Evolutionary conservation across 192 early-diverging fungal species (phyloP).

Genomic region (Anaeromyces robustus): DNA sequence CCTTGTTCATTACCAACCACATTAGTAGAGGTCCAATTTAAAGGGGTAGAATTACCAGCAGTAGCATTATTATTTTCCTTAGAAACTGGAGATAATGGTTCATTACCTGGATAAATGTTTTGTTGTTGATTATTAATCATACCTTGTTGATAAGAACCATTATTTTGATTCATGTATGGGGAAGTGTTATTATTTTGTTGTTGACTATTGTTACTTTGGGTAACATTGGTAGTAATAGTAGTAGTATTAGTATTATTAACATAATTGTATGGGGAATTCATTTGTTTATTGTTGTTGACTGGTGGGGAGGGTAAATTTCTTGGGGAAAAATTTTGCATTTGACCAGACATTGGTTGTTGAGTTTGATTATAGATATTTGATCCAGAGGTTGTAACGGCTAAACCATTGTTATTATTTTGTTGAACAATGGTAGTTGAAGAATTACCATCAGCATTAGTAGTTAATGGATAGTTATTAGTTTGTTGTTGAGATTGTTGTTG

Average conservation of each 20-base stretch:
- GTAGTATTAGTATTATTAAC: neutral
- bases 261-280: neutral
- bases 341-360: neutral
- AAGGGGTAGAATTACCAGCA: neutral
- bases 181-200: neutral
- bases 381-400: neutral
- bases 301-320: neutral
- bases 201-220: neutral
- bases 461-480: neutral
- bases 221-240: too few relatives aligned
- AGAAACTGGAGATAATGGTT: neutral
- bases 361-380: neutral
- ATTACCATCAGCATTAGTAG: neutral
- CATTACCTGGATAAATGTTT: neutral
- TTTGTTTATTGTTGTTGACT: neutral
- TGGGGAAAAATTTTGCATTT: neutral
- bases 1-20: neutral
- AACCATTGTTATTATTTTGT: neutral
- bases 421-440: neutral
- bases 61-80: neutral
- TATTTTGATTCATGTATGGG: neutral
- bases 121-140: neutral
- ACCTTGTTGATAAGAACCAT: neutral
- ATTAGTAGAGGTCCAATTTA: neutral
- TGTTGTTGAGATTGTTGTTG: neutral